A percentile compares a stretch with the other conserved stretches of the same genome.
Evolutionary conservation across 148 eudicot genomes (phyloP).

Genomic region (Talinum fruticosum): DNA sequence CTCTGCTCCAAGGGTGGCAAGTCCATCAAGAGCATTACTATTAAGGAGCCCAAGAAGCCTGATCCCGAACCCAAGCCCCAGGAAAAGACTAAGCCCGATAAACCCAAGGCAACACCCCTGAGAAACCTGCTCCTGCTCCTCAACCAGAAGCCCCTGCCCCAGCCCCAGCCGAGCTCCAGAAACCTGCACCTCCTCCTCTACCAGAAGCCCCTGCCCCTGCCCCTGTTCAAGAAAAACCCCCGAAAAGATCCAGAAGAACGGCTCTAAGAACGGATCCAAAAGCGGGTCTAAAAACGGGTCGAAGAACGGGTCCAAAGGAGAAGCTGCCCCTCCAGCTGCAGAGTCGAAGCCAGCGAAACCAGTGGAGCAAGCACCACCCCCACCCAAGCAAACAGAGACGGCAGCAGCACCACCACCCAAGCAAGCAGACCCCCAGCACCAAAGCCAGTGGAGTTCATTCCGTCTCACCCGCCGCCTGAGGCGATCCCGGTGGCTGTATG

Average conservation of each 20-base stretch:
- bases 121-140: constrained; percentile 5
- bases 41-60: constrained; percentile 32
- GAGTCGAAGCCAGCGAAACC: constrained; percentile 12
- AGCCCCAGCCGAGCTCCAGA: constrained; percentile 5
- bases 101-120: constrained; percentile 30
- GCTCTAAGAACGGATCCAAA: constrained; percentile 22
- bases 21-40: constrained; percentile 61
- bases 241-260: constrained; percentile 19
- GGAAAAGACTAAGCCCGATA: constrained; percentile 6
- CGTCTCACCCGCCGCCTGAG: no score
- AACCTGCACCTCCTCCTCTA: constrained; percentile 14
- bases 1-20: constrained; percentile 61
- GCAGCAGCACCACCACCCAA: constrained; percentile 8
- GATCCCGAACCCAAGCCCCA: constrained; percentile 15
- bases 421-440: background rate
- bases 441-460: background rate
- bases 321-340: background rate
- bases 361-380: background rate
- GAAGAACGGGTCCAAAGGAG: constrained; percentile 1
- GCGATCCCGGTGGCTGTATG: no score
- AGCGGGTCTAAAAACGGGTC: background rate
- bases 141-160: constrained; percentile 17
- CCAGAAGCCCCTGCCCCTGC: constrained; percentile 11
- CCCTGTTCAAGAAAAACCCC: constrained; percentile 3
- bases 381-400: constrained; percentile 1